phyloP scores from a whole-genome alignment of 1,284 basidiomycete species.

The Tilletia caries region DNA sequence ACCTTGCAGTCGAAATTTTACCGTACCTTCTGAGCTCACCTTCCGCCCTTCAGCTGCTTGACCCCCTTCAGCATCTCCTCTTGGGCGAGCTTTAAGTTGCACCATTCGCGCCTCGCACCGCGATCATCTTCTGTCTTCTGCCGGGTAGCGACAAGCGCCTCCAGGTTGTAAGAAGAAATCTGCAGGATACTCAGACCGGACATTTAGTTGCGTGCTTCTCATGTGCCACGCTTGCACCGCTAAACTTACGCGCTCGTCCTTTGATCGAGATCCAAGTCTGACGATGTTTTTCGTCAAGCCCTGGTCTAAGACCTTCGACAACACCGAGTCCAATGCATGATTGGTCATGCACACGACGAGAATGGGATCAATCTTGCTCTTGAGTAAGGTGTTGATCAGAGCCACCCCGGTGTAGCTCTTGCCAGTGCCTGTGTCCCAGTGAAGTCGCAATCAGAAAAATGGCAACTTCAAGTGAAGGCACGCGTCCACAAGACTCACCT shows the following conservation, averaged over 20 bases:
- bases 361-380: slow-evolving; percentile 61
- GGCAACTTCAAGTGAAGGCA: background rate
- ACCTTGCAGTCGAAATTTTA: too few species aligned
- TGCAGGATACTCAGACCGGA: background rate
- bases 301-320: slow-evolving; percentile 64
- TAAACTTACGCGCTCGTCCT: slow-evolving; percentile 62
- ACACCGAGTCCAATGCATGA: slow-evolving; percentile 70
- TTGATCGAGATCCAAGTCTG: slow-evolving; percentile 64
- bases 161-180: slow-evolving; percentile 7
- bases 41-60: slow-evolving; percentile 58
- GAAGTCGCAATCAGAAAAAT: background rate
- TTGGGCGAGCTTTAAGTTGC: slow-evolving; percentile 53
- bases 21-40: slow-evolving; percentile 45
- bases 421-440: background rate
- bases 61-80: slow-evolving; percentile 56
- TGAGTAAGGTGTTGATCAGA: slow-evolving; percentile 64
- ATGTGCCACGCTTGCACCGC: background rate
- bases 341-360: slow-evolving; percentile 72
- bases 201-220: too few species aligned
- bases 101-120: slow-evolving; percentile 42
- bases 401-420: slow-evolving; percentile 68
- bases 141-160: background rate
- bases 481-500: too few species aligned
- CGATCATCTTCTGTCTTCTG: background rate
- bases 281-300: slow-evolving; percentile 65